These are phyloP conservation scores for Camelina neglecta DNA, from an alignment of 345 rosid genomes.

Conservation along the genomic window DNA sequence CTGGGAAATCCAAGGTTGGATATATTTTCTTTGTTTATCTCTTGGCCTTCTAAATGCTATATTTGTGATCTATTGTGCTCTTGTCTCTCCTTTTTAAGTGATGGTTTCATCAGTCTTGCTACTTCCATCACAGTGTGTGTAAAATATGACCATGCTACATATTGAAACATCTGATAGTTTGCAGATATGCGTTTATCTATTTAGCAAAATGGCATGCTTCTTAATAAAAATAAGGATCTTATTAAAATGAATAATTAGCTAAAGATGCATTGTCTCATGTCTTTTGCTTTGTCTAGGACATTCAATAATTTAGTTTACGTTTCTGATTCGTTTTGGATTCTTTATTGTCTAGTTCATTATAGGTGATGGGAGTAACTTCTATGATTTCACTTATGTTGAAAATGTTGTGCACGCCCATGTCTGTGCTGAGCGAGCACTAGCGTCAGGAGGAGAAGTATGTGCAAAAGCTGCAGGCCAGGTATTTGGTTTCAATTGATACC, in stretches of 20 bases:
- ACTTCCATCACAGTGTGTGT: background rate
- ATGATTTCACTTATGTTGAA: constrained; percentile 90
- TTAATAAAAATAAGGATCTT: background rate
- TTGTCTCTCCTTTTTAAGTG: background rate
- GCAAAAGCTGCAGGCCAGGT: constrained; percentile 96
- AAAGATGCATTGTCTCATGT: background rate
- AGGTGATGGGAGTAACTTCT: constrained; percentile 83
- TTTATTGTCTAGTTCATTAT: constrained; percentile 70
- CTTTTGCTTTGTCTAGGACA: background rate
- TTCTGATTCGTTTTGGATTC: constrained; percentile 9
- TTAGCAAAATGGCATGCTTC: background rate
- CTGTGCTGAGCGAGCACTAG: constrained; percentile 93
- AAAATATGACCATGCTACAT: background rate
- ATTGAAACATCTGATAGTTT: background rate
- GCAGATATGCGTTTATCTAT: constrained; percentile 1
- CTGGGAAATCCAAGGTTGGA: constrained; percentile 88
- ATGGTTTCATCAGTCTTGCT: background rate
- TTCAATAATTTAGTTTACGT: background rate
- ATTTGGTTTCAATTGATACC: constrained; percentile 35
- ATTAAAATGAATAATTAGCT: background rate
- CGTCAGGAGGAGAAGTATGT: constrained; percentile 70
- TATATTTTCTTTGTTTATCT: constrained; percentile 18
- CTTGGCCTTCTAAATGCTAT: constrained; percentile 3
- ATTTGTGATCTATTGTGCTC: background rate
- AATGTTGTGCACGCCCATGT: constrained; percentile 94